Percentiles rank a stretch among this genome's conserved stretches.
phyloP scores from a whole-genome alignment of 768 basidiomycete species.

The Hypholoma sublateritium region DNA sequence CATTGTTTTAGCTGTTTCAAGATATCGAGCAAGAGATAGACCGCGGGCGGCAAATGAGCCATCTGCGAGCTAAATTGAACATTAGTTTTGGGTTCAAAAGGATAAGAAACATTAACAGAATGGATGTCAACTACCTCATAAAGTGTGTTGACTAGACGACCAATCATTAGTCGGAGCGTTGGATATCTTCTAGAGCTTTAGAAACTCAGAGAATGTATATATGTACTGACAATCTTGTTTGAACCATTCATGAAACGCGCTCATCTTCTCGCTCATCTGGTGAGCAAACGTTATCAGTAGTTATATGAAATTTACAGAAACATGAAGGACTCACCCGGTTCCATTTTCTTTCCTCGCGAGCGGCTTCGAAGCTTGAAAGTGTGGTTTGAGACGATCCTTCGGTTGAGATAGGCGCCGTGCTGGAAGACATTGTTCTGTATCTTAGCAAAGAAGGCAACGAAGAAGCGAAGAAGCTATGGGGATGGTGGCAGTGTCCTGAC shows the following conservation, averaged over 20 bases:
- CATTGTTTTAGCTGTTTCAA: slow-evolving; percentile 37
- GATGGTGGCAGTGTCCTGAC: too few species aligned
- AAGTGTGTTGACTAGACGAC: slow-evolving; percentile 34
- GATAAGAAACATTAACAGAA: not conserved
- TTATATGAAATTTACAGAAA: not conserved
- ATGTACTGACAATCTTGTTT: slow-evolving; percentile 45
- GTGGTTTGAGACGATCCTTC: too few species aligned
- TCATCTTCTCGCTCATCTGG: slow-evolving; percentile 34
- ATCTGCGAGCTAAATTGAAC: slow-evolving; percentile 43
- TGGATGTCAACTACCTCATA: slow-evolving; percentile 46
- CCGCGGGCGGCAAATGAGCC: slow-evolving; percentile 48
- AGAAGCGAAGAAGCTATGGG: too few species aligned
- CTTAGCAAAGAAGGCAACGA: too few species aligned
- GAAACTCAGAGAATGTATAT: too few species aligned
- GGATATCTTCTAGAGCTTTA: too few species aligned
- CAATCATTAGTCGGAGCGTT: too few species aligned
- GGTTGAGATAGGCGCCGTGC: too few species aligned
- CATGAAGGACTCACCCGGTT: slow-evolving; percentile 17
- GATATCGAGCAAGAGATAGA: slow-evolving; percentile 40
- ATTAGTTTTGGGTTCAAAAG: not conserved
- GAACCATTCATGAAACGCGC: slow-evolving; percentile 40
- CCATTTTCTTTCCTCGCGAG: slow-evolving; percentile 24
- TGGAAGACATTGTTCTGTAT: too few species aligned
- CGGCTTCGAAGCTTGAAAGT: slow-evolving; percentile 6
- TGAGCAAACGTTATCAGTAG: not conserved